Base-by-base conservation (phyloP, 345 rosid species). In the Corchorus olitorius region DNA sequence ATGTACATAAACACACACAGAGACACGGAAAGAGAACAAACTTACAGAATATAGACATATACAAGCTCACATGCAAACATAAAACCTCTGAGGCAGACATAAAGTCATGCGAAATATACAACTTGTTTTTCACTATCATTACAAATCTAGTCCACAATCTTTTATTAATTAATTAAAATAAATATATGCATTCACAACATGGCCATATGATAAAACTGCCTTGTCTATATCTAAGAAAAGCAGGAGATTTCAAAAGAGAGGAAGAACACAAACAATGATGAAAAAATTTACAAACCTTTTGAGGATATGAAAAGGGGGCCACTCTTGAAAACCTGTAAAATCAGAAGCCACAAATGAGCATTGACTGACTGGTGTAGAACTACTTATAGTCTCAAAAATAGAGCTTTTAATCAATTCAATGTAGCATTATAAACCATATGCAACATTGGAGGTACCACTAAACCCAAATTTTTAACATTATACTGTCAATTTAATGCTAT, bases 291-390 rank as follows among this genome's bases (percentile, higher is more conserved):
- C 90, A 59, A 74, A 92, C 99, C 99, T 96, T 96, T 96, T 8
- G 99, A 93, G 62, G 99, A 96, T 86, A 96, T 96, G 89, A 91
- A 93, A 81, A 93, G 97, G 3, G 94, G 98, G 75, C 99, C 99
- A 76, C 96, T 95, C 92, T 92, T 95, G 86, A 89, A 93, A 80
- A 95, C 97, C 99, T 95, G 91, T 48, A 74, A 84, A 76, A 50
- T 14, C 75, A 79, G 78, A 65, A 41, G 39, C 55, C 43, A 62
- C n/a, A 35, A 50, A 68, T 13, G 5, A 64, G 27, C 63, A 64
- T 56, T 33, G 60, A 39, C 17, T 67, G 11, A 61, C 53, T 48
- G 74, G 33, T 11, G 17, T 34, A 70, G 48, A 70, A 70, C 73
- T 50, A 70, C 34, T 16, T 70, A 70, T 34, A 52, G 16, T 52